A percentile compares a stretch with the other conserved stretches of the same genome.
phyloP scores from a whole-genome alignment of 768 basidiomycete species.

The Pluteus cervinus region DNA sequence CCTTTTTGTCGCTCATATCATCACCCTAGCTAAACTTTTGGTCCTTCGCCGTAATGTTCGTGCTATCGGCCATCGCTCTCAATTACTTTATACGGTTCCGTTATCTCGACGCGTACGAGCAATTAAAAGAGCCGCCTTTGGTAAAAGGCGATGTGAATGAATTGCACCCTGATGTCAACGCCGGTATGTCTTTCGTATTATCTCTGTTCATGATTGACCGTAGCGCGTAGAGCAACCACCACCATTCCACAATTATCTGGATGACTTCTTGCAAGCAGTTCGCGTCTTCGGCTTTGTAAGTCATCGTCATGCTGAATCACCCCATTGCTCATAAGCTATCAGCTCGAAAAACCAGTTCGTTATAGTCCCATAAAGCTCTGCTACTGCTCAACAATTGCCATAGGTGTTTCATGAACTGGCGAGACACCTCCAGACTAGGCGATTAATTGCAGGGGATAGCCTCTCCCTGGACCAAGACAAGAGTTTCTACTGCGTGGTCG shows the following conservation, averaged over 20 bases:
- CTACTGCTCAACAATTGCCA: constrained; percentile 1
- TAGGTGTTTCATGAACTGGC: constrained; percentile 97
- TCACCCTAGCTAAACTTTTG: constrained; percentile 75
- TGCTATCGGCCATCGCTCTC: constrained; percentile 55
- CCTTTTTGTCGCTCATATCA: constrained; percentile 5
- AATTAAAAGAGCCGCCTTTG: constrained; percentile 76
- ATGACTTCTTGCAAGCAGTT: constrained; percentile 95
- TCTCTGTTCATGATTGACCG: constrained; percentile 7
- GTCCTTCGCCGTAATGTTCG: constrained; percentile 77
- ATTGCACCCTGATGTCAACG: constrained; percentile 88
- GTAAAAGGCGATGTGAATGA: constrained; percentile 80
- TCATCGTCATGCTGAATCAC: constrained; percentile 6
- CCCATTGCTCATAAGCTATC: neutral
- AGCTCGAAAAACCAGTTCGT: constrained; percentile 87
- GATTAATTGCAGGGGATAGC: constrained; percentile 95
- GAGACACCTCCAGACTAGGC: constrained; percentile 88
- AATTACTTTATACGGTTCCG: constrained; percentile 85
- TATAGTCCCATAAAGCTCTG: neutral
- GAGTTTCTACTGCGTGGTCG: constrained; percentile 96
- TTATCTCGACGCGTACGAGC: constrained; percentile 69
- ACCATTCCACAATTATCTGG: constrained; percentile 92
- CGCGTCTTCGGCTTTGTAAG: constrained; percentile 92
- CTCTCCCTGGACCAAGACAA: constrained; percentile 87
- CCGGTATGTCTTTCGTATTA: constrained; percentile 24
- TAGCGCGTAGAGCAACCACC: constrained; percentile 49